Base-by-base conservation (phyloP, 2,329 filamentous ascomycete genomes). In the Talaromyces atroroseus region DNA sequence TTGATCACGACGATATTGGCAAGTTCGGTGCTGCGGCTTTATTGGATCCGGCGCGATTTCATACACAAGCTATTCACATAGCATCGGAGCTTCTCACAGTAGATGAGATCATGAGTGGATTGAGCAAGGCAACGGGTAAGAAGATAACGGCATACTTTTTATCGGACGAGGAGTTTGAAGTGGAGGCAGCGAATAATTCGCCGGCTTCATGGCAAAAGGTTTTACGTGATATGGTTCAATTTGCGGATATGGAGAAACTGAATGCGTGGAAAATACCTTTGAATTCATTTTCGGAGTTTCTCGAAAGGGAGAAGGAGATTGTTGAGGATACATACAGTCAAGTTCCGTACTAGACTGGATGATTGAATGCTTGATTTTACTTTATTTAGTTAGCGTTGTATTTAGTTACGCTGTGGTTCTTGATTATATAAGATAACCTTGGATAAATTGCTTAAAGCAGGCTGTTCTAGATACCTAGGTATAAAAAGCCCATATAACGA, bases 1-100 rank as follows among this genome's bases (percentile, higher is more conserved):
- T 79, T 5, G 78, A 80, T 60, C 70, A 74, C 0, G 66, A 73
- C 5, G 79, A 81, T 26, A 78, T 82, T 47, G 80, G 75, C 0
- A 66, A 61, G 7, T 78, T 80, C 60, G 72, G 71, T 3, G 68
- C 70, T 6, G 74, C 74, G 0, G 78, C 76, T 0, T 67, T 82
- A 18, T 60, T 74, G 1, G 66, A 79, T 2, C 74, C 77, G 0
- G 59, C 42, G 10, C 68, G 66, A 42, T 82, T 79, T 58, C 49
- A 71, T 26, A 64, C 62, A n/a, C 63, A 74, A 58, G 71, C 71
- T 34, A 67, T 82, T 20, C 62, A 64, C 11, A 61, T 80, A 11
- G 75, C 69, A 0, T 73, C 76, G 0, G 75, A 81, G 56, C 62
- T 71, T 45, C 49, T 78, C 29, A 65, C 63, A 0, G 58, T 70